Base-by-base conservation (phyloP, 805 yeast species). In the Teunomyces stri region DNA sequence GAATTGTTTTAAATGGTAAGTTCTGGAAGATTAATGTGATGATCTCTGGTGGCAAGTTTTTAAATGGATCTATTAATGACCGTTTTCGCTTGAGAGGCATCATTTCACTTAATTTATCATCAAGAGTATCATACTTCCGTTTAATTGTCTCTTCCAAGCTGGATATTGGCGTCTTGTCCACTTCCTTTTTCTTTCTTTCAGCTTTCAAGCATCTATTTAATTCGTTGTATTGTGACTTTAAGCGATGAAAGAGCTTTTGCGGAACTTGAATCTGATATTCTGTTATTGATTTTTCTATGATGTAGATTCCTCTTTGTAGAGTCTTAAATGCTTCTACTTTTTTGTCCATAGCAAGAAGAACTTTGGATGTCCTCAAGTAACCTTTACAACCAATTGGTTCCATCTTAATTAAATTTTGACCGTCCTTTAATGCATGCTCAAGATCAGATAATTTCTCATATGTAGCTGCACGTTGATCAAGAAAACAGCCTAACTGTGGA, bases 391-490 rank as follows among this genome's bases (percentile, higher is more conserved):
- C 66, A 21, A 71, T 53, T 0, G 81, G 81, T 30, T 76, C 79
- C 2, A 66, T 15, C 11, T 50, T 49, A 3, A 73, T 55, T 37
- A 75, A 51, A 30, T 46, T 51, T 27, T 61, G 53, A 0, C 75
- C 75, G 46, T 77, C 81, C 21, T 51, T 48, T 25, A 69, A 59
- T 0, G 81, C 77, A 7, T 53, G 51, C 0, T 54, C 56, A 3
- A 60, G 42, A 12, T 62, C 56, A 4, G 59, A 57, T 44, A 77
- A 50, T 49, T 75, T 77, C 48, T 76, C 77, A 55, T 59, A 68
- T 1, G 79, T 69, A 2, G 83, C 83, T 0, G 82, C 79, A 15
- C 81, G 55, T 46, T 70, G 75, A 51, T 79, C 84, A 9, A 70
- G 54, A 5, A 70, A 48, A 1, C 66, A 54, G 1, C 66, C 59